phyloP scores from a whole-genome alignment of 129 eudicot genomes.

The Artemisia annua region DNA sequence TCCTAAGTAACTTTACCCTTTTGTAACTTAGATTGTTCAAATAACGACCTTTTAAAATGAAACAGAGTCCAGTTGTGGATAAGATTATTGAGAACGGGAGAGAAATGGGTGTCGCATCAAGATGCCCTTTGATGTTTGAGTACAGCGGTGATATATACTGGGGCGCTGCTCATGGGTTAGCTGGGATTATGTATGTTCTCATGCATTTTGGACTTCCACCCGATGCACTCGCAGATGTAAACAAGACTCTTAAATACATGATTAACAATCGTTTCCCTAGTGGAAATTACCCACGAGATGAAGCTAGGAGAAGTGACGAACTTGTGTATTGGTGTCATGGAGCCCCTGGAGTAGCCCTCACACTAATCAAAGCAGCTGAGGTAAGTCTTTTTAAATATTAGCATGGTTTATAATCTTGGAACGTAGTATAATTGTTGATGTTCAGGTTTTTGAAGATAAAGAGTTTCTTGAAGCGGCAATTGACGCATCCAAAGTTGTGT shows the following conservation, averaged over 20 bases:
- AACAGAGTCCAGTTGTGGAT: constrained; percentile 45
- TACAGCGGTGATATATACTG: constrained; percentile 59
- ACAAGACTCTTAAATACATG: constrained; percentile 61
- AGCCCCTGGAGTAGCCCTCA: constrained; percentile 77
- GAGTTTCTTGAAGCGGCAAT: constrained; percentile 62
- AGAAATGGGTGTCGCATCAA: constrained; percentile 41
- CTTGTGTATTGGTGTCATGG: constrained; percentile 93
- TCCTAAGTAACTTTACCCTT: background rate
- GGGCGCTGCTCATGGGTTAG: constrained; percentile 94
- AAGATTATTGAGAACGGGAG: constrained; percentile 62
- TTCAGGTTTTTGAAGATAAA: constrained; percentile 56
- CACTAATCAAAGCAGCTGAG: constrained; percentile 77
- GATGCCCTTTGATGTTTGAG: constrained; percentile 74
- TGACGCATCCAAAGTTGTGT: constrained; percentile 68
- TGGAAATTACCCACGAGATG: constrained; percentile 75
- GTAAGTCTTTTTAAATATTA: constrained; percentile 24
- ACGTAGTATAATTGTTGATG: no score
- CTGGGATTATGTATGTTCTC: constrained; percentile 67
- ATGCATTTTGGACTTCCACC: constrained; percentile 57
- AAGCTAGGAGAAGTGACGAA: constrained; percentile 47
- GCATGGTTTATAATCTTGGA: no score
- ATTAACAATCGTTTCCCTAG: constrained; percentile 56
- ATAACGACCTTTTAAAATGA: background rate
- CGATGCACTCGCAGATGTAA: constrained; percentile 60
- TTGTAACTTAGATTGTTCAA: background rate